A percentile compares a stretch with the other conserved stretches of the same genome.
Conservation (phyloP, 768 basidiomycete genomes). For the Macrolepiota albuminosa region DNA sequence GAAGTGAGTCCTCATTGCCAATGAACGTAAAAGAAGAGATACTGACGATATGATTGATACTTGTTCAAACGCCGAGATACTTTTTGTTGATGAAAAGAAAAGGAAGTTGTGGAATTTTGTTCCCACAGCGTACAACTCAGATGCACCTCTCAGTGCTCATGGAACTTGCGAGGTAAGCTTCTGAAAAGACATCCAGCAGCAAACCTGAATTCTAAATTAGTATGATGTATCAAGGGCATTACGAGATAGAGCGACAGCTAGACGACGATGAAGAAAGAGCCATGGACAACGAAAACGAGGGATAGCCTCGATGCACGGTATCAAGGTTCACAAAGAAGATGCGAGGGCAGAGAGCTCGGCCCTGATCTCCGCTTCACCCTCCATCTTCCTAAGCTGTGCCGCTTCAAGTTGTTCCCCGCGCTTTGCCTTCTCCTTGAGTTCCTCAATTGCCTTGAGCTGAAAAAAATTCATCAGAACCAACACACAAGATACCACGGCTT, state of each 20-base stretch:
- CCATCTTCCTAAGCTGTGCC: conserved; percentile 97
- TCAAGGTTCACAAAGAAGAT: background rate
- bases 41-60: background rate
- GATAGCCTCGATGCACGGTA: background rate
- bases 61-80: background rate
- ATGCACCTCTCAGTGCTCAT: background rate
- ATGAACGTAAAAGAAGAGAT: background rate
- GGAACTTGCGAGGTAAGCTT: background rate
- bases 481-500: background rate
- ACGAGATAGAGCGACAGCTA: background rate
- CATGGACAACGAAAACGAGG: background rate
- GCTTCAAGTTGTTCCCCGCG: conserved; percentile 90
- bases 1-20: background rate
- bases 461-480: background rate
- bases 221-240: background rate
- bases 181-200: background rate
- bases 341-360: conserved; percentile 53
- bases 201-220: conserved; percentile 4
- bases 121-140: background rate
- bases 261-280: background rate
- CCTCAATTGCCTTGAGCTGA: conserved; percentile 97
- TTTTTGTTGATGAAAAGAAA: background rate
- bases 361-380: conserved; percentile 79
- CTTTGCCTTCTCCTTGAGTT: conserved; percentile 88
- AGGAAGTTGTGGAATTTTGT: background rate